Conservation (phyloP, 2,329 filamentous ascomycete species). For the Ramularia collo-cygni region DNA sequence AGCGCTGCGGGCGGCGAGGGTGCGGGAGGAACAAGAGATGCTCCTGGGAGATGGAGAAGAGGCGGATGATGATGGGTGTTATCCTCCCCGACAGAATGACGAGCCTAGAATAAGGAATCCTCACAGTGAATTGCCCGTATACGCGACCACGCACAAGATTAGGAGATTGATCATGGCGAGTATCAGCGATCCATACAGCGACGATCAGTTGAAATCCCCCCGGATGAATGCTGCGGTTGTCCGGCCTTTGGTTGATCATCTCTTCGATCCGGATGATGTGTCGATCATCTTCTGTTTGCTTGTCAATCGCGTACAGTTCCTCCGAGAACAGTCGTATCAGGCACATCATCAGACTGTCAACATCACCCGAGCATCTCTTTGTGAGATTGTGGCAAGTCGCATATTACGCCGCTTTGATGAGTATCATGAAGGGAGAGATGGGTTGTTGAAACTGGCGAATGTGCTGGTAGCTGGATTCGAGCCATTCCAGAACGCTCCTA, state of each 20-base stretch:
- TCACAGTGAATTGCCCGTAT: constrained; percentile 61
- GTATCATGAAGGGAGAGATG: constrained; percentile 63
- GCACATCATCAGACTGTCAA: constrained; percentile 76
- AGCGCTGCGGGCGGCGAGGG: constrained; percentile 34
- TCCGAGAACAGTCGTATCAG: constrained; percentile 68
- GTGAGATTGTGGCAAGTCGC: constrained; percentile 71
- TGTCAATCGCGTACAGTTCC: constrained; percentile 73
- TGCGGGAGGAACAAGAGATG: constrained; percentile 44
- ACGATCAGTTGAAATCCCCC: constrained; percentile 72
- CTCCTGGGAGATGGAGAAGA: constrained; percentile 40
- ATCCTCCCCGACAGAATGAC: constrained; percentile 32
- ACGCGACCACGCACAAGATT: constrained; percentile 64
- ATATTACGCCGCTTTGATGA: constrained; percentile 74
- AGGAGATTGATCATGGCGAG: constrained; percentile 41
- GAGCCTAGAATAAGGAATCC: constrained; percentile 44
- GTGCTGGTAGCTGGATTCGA: constrained; percentile 78
- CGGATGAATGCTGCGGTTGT: constrained; percentile 76
- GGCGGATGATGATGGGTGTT: constrained; percentile 42
- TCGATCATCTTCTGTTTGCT: constrained; percentile 79
- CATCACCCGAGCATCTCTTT: constrained; percentile 68
- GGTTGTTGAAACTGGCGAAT: constrained; percentile 67
- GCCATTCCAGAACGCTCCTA: constrained; percentile 75
- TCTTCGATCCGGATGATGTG: constrained; percentile 72
- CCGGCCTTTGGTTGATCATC: constrained; percentile 73
- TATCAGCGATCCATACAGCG: constrained; percentile 55